Evolutionary conservation across 805 yeast genomes (phyloP), one percentile per base, ranked within the genome.

Genomic region (Yarrowia divulgata): DNA sequence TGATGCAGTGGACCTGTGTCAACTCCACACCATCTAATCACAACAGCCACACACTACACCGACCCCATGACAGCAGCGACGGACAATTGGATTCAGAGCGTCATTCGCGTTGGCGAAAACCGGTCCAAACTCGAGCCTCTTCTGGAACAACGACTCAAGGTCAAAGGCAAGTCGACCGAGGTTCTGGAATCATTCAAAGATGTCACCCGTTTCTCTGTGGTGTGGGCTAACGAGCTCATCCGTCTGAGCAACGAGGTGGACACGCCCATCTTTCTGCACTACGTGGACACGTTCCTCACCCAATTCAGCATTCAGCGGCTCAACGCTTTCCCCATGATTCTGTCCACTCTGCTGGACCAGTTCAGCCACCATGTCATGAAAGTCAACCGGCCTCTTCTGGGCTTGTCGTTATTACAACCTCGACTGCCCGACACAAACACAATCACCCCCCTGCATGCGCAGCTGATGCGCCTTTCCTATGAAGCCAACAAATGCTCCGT

Each of bases 361-460:
- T 63, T 49, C 18, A 48, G 23, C 18, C 16, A 49, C 48, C 66
- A 60, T 45, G 66, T 48, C 13, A 23, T 39, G 13, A 23, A 48
- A 13, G 68, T 46, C 12, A 40, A 63, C 0, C 48, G 66, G 2
- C 57, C 68, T 23, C 48, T 63, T 37, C 46, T 63, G 35, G 68
- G 68, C 2, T 48, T 63, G 18, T 39, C 57, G 23, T n/a, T 49
- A 23, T 9, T 63, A n/a, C 37, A 29, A 3, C 35, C 35, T 2
- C 16, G 39, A 39, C 48, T 63, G 23, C 57, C 68, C 29, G 46
- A 63, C 45, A 39, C 46, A 39, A 23, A 63, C 48, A 48, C 55
- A 18, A 48, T 63, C 57, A 63, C 68, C 42, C 68, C 68, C 37
- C 23, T 63, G 45, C 68, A 63, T 63, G 68, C 68, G 39, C 57